Evolutionary conservation across 2,329 filamentous ascomycete genomes (phyloP), one percentile per base, ranked within the genome.

Genomic region (Ophiostoma quercus): DNA sequence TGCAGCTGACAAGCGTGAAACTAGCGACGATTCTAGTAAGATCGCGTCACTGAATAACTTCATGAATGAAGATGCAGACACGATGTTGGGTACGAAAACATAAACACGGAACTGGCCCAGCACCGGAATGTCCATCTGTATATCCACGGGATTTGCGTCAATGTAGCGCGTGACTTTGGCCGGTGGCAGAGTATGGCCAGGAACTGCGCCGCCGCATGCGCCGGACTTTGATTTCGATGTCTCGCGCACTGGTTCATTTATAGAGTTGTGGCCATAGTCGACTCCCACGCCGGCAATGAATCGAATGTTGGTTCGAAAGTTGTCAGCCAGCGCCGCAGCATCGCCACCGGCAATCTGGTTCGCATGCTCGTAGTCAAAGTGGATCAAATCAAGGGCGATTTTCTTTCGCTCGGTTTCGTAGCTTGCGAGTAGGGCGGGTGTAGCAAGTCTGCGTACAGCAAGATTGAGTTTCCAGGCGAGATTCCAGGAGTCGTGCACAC

Each of bases 31-130:
- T 29, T 77, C 75, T 1, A 82, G 80, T 1, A 81, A 80, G 67
- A 90, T 80, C 6, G 83, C 79, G 39, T 81, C 78, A 73, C 85
- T 89, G 51, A 92, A 82, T 0, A 80, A 81, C 3, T 83, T 79
- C n/a, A 92, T 79, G 77, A 91, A 91, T 0, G 80, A 78, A 67
- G 80, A 80, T 80, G 78, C 69, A 79, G 80, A 0, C 2, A 82
- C 32, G 81, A 91, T 80, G 74, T 91, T 83, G 74, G 85, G 86
- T 70, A 87, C 84, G 71, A 94, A 84, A 70, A 92, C 83, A 77
- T 90, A 92, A 63, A 92, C 84, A 65, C 89, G 85, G 80, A 93
- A 94, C 75, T 94, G 91, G n/a, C 90, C 88, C 6, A 92, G 81
- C 77, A 92, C 84, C 1, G 91, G 91, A 51, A 93, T 90, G 75